Percentiles rank a stretch among this genome's conserved stretches.
Evolutionary conservation across 768 basidiomycete species (phyloP).

Genomic region (Leccinum subgranulosum): DNA sequence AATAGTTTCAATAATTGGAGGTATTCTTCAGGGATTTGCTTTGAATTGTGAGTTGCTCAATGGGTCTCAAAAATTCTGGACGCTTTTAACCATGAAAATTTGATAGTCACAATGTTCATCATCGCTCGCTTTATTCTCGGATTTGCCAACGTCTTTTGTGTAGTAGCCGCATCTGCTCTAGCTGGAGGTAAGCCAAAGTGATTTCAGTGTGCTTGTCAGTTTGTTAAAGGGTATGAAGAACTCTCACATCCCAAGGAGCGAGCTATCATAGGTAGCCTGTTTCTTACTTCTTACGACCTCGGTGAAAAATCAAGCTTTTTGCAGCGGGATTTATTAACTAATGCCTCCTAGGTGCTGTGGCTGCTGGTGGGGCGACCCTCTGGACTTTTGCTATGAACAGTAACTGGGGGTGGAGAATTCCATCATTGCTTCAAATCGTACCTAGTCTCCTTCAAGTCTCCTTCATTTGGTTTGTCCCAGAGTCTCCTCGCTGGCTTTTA

Average conservation of each 20-base stretch:
- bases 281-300: not conserved
- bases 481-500: conserved; percentile 64
- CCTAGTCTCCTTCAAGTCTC: conserved; percentile 51
- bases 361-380: conserved; percentile 51
- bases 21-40: conserved; percentile 16
- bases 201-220: too few species aligned
- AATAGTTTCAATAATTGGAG: conserved; percentile 6
- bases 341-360: conserved; percentile 5
- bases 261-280: not conserved
- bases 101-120: conserved; percentile 13
- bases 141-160: conserved; percentile 8
- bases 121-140: conserved; percentile 19
- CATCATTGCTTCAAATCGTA: conserved; percentile 50
- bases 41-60: conserved; percentile 7
- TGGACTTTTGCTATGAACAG: conserved; percentile 58
- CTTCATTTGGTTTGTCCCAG: conserved; percentile 58
- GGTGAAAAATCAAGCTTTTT: not conserved
- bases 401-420: conserved; percentile 68
- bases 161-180: conserved; percentile 19
- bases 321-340: not conserved
- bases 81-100: not conserved
- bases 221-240: not conserved
- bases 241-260: conserved; percentile 8
- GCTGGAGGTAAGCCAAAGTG: conserved; percentile 12
- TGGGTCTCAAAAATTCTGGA: not conserved